Evolutionary conservation across 306 rosid species (phyloP).

Genomic region (Trifolium dubium): DNA sequence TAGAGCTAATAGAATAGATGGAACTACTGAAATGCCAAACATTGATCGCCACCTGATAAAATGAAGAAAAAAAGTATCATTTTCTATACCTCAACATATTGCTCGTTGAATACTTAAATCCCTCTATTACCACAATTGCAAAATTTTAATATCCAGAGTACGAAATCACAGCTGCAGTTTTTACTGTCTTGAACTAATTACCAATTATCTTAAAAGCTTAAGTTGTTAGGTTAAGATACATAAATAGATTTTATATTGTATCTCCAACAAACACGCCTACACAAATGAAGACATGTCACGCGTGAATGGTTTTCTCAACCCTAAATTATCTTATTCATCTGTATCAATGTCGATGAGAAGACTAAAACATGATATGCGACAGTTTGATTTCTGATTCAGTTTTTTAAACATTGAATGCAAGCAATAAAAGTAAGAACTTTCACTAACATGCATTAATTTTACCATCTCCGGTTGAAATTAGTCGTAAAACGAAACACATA

Average conservation of each 20-base stretch:
- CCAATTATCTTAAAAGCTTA: too few relatives aligned
- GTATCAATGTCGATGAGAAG: slow-evolving; percentile 2
- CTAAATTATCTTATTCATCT: slow-evolving; percentile 4
- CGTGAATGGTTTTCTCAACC: background rate
- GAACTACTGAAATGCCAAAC: slow-evolving; percentile 89
- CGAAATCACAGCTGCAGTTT: slow-evolving; percentile 2
- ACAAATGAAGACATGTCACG: too few relatives aligned
- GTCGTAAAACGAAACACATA: slow-evolving; percentile 18
- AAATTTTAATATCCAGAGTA: background rate
- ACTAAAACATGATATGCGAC: too few relatives aligned
- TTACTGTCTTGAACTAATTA: too few relatives aligned
- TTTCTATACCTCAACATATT: background rate
- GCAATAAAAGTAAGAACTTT: too few relatives aligned
- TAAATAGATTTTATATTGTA: too few relatives aligned
- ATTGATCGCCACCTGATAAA: slow-evolving; percentile 91
- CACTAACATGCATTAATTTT: background rate
- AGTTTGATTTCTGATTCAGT: too few relatives aligned
- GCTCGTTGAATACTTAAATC: slow-evolving; percentile 15
- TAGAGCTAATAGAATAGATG: slow-evolving; percentile 81
- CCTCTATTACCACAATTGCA: slow-evolving; percentile 11
- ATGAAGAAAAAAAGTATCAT: background rate
- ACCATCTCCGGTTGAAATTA: background rate
- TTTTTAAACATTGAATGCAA: too few relatives aligned
- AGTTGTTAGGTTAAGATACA: too few relatives aligned
- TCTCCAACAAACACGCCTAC: too few relatives aligned